Conservation (phyloP, 257 asterid species). For the Osmanthus fragrans region DNA sequence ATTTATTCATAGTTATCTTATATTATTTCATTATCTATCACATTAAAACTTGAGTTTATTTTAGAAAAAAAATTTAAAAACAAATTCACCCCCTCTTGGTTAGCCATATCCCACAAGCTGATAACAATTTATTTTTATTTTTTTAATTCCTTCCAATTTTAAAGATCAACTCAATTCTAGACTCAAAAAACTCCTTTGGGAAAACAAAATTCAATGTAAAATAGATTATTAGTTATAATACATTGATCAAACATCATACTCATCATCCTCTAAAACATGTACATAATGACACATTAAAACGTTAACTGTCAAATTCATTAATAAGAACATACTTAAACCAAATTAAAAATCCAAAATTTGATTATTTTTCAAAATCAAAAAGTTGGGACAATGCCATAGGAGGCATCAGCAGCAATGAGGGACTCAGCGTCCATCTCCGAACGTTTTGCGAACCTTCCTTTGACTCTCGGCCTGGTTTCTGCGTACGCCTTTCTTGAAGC, state of each 20-base stretch:
- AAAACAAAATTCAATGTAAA: slow-evolving; percentile 21
- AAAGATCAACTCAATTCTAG: not conserved
- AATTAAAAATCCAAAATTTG: slow-evolving; percentile 19
- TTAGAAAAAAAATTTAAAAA: too few relatives aligned
- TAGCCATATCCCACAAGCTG: not conserved
- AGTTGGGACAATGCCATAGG: slow-evolving; percentile 65
- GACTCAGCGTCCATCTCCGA: slow-evolving; percentile 59
- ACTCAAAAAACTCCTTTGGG: not conserved
- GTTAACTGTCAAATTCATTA: slow-evolving; percentile 7
- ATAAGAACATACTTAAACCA: not conserved
- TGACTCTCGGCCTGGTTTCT: slow-evolving; percentile 77
- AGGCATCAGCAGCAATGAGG: slow-evolving; percentile 30
- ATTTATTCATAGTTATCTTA: too few relatives aligned
- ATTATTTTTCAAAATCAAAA: slow-evolving; percentile 22
- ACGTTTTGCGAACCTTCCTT: slow-evolving; percentile 78
- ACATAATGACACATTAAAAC: slow-evolving; percentile 3
- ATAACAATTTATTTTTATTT: not conserved
- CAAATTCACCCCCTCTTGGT: too few relatives aligned
- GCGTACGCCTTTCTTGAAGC: slow-evolving; percentile 91
- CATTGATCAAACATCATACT: slow-evolving; percentile 11
- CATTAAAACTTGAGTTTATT: too few relatives aligned
- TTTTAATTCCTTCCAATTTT: not conserved
- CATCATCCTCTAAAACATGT: slow-evolving; percentile 18
- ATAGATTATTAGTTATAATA: slow-evolving; percentile 10
- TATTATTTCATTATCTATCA: too few relatives aligned